Evolutionary conservation across 441 rosid species (phyloP).

Genomic region (Hura crepitans): DNA sequence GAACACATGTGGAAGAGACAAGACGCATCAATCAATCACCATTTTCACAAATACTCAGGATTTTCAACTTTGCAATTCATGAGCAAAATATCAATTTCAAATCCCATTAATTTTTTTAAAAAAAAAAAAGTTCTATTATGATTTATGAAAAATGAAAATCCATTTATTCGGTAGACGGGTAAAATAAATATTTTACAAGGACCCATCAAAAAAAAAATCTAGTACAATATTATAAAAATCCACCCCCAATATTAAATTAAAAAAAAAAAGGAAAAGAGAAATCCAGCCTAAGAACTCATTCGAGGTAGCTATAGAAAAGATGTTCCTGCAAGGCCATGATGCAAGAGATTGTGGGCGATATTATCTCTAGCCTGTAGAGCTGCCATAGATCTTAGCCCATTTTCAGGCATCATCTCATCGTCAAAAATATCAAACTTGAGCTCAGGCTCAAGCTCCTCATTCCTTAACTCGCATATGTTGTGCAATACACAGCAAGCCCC

Average conservation of each 20-base stretch:
- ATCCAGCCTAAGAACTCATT: not conserved
- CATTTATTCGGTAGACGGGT: conserved; percentile 15
- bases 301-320: conserved; percentile 14
- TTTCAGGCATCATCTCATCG: conserved; percentile 60
- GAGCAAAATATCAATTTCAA: not conserved
- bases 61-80: not conserved
- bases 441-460: conserved; percentile 47
- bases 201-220: conserved; percentile 22
- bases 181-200: conserved; percentile 20
- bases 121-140: not conserved
- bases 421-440: conserved; percentile 52
- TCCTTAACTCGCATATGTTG: conserved; percentile 69
- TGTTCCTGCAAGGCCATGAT: conserved; percentile 57
- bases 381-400: conserved; percentile 38
- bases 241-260: not conserved
- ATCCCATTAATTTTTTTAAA: not conserved
- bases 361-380: conserved; percentile 58
- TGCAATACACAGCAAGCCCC: conserved; percentile 89
- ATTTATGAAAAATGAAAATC: not conserved
- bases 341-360: conserved; percentile 72
- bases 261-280: not conserved
- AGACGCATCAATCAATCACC: not conserved
- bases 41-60: not conserved
- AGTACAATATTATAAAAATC: not conserved
- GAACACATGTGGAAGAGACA: not conserved